phyloP scores from a whole-genome alignment of 345 rosid genomes.

The Aquilaria yunnanensis region DNA sequence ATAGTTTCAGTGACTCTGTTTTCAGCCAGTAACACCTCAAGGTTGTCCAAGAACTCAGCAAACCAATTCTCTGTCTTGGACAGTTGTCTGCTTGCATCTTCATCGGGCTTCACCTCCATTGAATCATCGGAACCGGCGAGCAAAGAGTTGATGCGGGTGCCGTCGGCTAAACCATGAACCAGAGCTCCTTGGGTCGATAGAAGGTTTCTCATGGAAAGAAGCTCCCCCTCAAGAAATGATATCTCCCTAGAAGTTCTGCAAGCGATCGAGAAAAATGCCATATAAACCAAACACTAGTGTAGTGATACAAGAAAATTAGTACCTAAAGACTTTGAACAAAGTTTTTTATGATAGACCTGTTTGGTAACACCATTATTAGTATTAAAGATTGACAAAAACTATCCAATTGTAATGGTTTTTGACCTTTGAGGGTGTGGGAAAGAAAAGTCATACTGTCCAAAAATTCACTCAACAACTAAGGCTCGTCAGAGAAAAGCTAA shows the following conservation, averaged over 20 bases:
- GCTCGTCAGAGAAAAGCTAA: no score
- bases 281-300: no score
- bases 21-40: constrained; percentile 84
- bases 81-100: constrained; percentile 32
- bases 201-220: constrained; percentile 77
- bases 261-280: not conserved
- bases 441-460: no score
- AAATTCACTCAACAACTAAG: no score
- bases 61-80: constrained; percentile 58
- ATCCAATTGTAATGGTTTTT: no score
- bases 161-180: constrained; percentile 73
- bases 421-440: no score
- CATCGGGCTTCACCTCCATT: constrained; percentile 31
- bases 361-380: no score
- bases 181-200: constrained; percentile 77
- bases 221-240: constrained; percentile 81
- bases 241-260: constrained; percentile 87
- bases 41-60: constrained; percentile 48
- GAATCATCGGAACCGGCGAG: constrained; percentile 44
- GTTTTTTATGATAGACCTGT: no score
- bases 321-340: no score
- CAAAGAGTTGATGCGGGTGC: constrained; percentile 46
- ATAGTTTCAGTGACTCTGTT: constrained; percentile 74
- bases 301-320: no score
- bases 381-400: no score